Base-by-base conservation (phyloP, 2,329 filamentous ascomycete species). In the Paecilomyces sp. region DNA sequence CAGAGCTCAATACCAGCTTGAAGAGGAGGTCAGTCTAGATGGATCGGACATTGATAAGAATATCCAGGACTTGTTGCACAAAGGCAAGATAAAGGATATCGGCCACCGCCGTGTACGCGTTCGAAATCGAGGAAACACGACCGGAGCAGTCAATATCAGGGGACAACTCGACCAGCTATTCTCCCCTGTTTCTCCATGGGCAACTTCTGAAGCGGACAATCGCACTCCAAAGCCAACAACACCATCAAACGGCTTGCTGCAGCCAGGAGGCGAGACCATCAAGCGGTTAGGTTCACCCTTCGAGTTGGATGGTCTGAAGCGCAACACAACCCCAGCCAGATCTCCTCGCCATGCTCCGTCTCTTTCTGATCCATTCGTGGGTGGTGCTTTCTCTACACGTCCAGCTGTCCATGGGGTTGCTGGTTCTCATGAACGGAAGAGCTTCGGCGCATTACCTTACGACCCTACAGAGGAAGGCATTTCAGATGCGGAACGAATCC, bases 61-160 rank as follows among this genome's bases (percentile, higher is more conserved):
- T 51, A 61, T 72, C 33, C 66, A 79, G 7, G 72, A 78, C 12
- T 66, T 77, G 41, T 62, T 72, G 36, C 71, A 70, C 22, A 68
- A 72, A 47, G 70, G 73, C 54, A 74, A 74, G 60, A 61, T 74
- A 25, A 71, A 70, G 30, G 80, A 84, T 61, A 76, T 77, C 9
- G 80, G 81, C 57, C 79, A 83, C 64, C 81, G 82, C 58, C 81
- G 83, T 31, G 79, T 85, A 11, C 82, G 85, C 28, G 80, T 85
- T 34, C 81, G 85, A 50, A 85, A 81, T 65, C 82, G 85, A 52
- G 85, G 85, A 58, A 86, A 85, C 66, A 87, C 84, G 54, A 78
- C 83, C 25, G 82, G 84, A 56, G 82, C 84, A 57, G 80, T 84
- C 61, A 78, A 77, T 62, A 78, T 78, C 30, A 76, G 79, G 57